phyloP scores from a whole-genome alignment of 2,329 filamentous ascomycete species.

The Arachnopeziza araneosa region DNA sequence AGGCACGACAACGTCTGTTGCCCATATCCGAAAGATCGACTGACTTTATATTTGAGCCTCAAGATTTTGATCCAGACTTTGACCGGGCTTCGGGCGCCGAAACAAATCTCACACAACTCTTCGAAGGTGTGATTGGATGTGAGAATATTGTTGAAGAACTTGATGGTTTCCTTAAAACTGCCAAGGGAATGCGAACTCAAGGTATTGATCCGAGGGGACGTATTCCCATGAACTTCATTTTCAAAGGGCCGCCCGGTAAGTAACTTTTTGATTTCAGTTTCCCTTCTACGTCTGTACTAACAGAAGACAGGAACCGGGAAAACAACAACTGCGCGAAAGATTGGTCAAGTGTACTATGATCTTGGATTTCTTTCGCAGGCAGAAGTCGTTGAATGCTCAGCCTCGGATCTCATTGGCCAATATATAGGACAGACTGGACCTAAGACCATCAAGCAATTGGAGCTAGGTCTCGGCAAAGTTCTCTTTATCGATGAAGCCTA shows the following conservation, averaged over 20 bases:
- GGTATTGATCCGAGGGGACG: slow-evolving; percentile 44
- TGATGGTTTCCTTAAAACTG: slow-evolving; percentile 42
- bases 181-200: slow-evolving; percentile 38
- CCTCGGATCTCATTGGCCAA: slow-evolving; percentile 61
- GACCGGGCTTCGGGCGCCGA: slow-evolving; percentile 2
- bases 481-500: slow-evolving; percentile 57
- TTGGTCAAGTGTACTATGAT: slow-evolving; percentile 71
- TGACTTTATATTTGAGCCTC: slow-evolving; percentile 18
- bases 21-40: slow-evolving; percentile 20
- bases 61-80: slow-evolving; percentile 30
- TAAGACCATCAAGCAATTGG: slow-evolving; percentile 54
- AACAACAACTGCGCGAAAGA: slow-evolving; percentile 65
- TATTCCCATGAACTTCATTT: slow-evolving; percentile 53
- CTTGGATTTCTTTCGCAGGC: slow-evolving; percentile 59
- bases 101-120: not conserved
- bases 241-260: slow-evolving; percentile 52
- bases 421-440: slow-evolving; percentile 67
- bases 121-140: not conserved
- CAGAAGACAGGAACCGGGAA: slow-evolving; percentile 56
- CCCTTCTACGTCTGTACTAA: not conserved
- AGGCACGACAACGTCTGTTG: slow-evolving; percentile 32
- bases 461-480: slow-evolving; percentile 46
- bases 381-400: slow-evolving; percentile 61
- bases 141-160: slow-evolving; percentile 39
- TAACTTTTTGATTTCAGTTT: slow-evolving; percentile 43